Conservation (phyloP, 2,329 filamentous ascomycete species). For the Aspergillus spinulosporus region DNA sequence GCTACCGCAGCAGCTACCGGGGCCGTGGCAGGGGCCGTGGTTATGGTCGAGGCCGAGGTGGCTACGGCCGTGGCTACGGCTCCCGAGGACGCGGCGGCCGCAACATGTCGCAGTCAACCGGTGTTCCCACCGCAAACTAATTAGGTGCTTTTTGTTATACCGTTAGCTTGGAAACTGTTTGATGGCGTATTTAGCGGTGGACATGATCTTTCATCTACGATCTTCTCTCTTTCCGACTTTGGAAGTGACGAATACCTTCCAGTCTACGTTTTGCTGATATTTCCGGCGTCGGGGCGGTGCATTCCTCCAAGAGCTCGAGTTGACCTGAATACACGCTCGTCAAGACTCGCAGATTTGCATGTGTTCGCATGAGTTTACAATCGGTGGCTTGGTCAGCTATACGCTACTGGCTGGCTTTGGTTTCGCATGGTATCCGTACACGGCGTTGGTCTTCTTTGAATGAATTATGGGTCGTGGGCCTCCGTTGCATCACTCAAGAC, state of each 20-base stretch:
- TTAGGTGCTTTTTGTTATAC: conserved; percentile 13
- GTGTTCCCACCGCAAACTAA: conserved; percentile 39
- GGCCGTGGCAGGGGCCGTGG: conserved; percentile 58
- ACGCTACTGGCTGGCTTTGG: conserved; percentile 15
- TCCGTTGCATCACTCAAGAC: conserved; percentile 18
- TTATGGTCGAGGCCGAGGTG: conserved; percentile 51
- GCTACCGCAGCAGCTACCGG: conserved; percentile 76
- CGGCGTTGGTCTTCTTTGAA: conserved; percentile 22
- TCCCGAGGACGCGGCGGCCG: conserved; percentile 40
- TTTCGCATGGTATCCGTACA: conserved; percentile 20
- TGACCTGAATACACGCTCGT: conserved; percentile 26
- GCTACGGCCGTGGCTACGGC: conserved; percentile 47
- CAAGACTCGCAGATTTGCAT: conserved; percentile 24
- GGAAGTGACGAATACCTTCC: conserved; percentile 27
- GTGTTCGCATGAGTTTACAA: conserved; percentile 20
- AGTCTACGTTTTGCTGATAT: conserved; percentile 19
- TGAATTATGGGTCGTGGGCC: conserved; percentile 18
- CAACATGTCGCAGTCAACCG: conserved; percentile 39
- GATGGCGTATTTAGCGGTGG: conserved; percentile 24
- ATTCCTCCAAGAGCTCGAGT: conserved; percentile 28
- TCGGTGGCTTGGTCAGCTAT: conserved; percentile 20
- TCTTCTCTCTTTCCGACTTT: conserved; percentile 21
- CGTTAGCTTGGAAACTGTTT: conserved; percentile 14
- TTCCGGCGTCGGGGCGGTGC: conserved; percentile 28
- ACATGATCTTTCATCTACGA: conserved; percentile 19